phyloP scores from a whole-genome alignment of 2,329 filamentous ascomycete species.

The Botryotinia convoluta region DNA sequence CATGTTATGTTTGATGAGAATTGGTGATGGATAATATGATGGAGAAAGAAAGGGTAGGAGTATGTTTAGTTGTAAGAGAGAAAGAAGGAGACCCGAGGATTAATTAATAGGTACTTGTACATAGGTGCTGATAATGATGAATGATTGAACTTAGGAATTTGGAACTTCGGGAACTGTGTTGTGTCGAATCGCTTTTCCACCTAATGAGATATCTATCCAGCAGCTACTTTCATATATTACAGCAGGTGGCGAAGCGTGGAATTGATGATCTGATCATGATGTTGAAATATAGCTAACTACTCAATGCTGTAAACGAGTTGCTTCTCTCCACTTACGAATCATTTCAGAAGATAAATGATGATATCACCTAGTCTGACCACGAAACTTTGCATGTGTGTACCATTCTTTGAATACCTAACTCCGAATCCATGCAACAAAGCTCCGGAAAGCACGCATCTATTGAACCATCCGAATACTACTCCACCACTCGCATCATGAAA shows the following conservation, averaged over 20 bases:
- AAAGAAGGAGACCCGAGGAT: neutral
- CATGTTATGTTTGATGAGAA: conserved; percentile 10
- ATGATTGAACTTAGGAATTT: neutral
- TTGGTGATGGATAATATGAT: neutral
- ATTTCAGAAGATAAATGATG: neutral
- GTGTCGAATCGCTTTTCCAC: neutral
- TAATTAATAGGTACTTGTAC: conserved; percentile 9
- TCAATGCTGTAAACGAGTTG: neutral
- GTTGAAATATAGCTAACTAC: neutral
- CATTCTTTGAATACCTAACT: neutral
- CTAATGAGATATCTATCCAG: neutral
- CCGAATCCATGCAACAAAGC: neutral
- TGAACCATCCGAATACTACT: neutral
- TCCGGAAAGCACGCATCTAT: neutral
- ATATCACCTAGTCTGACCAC: no score
- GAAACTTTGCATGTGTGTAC: no score
- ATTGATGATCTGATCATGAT: neutral
- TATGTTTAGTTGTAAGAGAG: neutral
- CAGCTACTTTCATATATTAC: neutral
- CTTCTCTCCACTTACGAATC: neutral
- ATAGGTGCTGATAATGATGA: conserved; percentile 3
- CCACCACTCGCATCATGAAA: conserved; percentile 54
- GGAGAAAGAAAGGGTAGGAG: neutral
- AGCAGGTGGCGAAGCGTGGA: neutral
- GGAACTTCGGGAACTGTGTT: neutral